Evolutionary conservation across 495 filamentous ascomycete species (phyloP).

Genomic region (Collariella sp.): DNA sequence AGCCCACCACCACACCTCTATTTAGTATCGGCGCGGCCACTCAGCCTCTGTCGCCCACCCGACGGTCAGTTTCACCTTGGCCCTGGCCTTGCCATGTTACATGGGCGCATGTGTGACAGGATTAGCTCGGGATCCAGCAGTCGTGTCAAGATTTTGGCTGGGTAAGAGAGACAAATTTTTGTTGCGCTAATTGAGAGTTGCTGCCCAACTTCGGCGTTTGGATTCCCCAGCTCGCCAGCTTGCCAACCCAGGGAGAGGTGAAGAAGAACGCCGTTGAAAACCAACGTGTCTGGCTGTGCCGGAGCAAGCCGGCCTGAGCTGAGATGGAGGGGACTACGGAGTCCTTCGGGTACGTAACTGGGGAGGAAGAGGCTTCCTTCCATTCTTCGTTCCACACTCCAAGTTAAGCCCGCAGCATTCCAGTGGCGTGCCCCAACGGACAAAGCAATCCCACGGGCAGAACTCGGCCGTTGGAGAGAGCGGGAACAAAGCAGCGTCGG

Average conservation of each 20-base stretch:
- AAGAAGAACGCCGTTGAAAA: background rate
- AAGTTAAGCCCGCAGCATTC: background rate
- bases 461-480: background rate
- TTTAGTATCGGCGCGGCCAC: background rate
- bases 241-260: background rate
- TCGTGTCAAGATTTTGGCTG: too few relatives aligned
- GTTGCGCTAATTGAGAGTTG: too few relatives aligned
- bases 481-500: slow-evolving; percentile 4
- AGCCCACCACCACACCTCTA: background rate
- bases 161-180: too few relatives aligned
- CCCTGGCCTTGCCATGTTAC: background rate
- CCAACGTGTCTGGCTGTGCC: background rate
- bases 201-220: too few relatives aligned
- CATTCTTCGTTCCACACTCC: too few relatives aligned
- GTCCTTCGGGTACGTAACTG: too few relatives aligned
- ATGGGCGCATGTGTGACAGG: background rate
- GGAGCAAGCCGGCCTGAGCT: background rate
- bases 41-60: background rate
- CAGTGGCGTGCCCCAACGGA: background rate
- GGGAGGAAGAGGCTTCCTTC: too few relatives aligned
- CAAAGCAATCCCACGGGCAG: too few relatives aligned
- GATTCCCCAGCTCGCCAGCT: too few relatives aligned
- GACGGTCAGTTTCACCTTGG: too few relatives aligned
- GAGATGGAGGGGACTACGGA: too few relatives aligned
- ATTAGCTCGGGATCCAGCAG: background rate